Evolutionary conservation across 805 yeast genomes (phyloP), one percentile per base, ranked within the genome.

Genomic region (Nakazawaea wickerhamii): DNA sequence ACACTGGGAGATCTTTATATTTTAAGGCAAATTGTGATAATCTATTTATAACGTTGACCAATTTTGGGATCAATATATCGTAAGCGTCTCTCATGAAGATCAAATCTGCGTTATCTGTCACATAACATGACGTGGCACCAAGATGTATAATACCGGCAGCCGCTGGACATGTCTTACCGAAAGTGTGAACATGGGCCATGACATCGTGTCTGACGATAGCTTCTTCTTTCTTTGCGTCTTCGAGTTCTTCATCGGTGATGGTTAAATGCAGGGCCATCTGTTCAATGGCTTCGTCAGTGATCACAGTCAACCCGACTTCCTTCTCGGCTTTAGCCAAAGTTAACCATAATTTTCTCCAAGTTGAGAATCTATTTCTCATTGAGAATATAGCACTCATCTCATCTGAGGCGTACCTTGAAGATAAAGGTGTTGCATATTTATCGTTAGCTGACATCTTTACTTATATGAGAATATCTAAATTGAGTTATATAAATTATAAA

Each of bases 121-220:
- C 99, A 55, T 69, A 93, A 75, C 99, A 93, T 3, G 97, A 89
- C 19, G 99, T 93, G 36, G 99, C 99, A 60, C 99, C 99, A 58
- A 93, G 71, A 64, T 93, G 99, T 58, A 93, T 93, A 64, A 93
- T 91, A 53, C 98, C 98, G 28, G 98, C 91, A 27, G 99, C 99
- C 5, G 83, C 84, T 15, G 99, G 99, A 56, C 95, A 86, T 13
- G 86, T 79, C 55, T 81, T 74, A 52, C 99, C 99, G 62, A 85
- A 93, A 45, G 84, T 86, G 61, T 93, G 99, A 44, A 93, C 99
- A 56, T 93, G 99, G 44, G 98, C 96, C 99, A 93, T 93, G 55
- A 93, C 99, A 61, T 93, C 99, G 65, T 93, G 99, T 71, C 99
- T 85, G 45, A 93, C 98, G 63, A 84, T 89, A 41, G 98, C 96